A percentile compares a stretch with the other conserved stretches of the same genome.
Conservation (phyloP, 768 basidiomycete species). For the Cystobasidium ongulense region DNA sequence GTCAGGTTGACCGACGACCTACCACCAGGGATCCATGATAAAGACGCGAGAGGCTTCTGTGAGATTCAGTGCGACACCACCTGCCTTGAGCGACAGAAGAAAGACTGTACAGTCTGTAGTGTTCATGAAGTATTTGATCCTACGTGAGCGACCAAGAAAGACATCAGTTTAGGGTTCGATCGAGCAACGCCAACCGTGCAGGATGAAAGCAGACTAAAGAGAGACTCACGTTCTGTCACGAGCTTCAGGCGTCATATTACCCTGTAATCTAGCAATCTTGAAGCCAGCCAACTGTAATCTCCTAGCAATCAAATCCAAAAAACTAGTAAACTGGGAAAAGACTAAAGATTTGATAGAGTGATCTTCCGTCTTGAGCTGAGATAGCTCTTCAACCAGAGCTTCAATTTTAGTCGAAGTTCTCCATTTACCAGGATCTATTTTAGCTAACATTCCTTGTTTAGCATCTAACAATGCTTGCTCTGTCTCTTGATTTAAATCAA, state of each 20-base stretch:
- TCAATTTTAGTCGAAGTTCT: conserved; percentile 96
- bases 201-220: too few species aligned
- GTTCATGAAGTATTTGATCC: conserved; percentile 72
- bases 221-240: conserved; percentile 64
- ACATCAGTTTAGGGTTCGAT: not conserved
- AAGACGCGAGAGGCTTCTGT: conserved; percentile 52
- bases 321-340: conserved; percentile 90
- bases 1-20: conserved; percentile 45
- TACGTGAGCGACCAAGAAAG: not conserved
- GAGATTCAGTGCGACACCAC: conserved; percentile 82
- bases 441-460: conserved; percentile 86
- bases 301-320: conserved; percentile 86
- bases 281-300: conserved; percentile 87
- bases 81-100: conserved; percentile 84
- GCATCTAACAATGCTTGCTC: conserved; percentile 45
- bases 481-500: conserved; percentile 80
- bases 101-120: conserved; percentile 95
- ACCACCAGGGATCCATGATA: conserved; percentile 63
- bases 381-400: conserved; percentile 86
- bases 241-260: conserved; percentile 93
- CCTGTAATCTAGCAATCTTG: conserved; percentile 82
- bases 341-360: conserved; percentile 92
- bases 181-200: too few species aligned
- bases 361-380: conserved; percentile 71
- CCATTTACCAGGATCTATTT: conserved; percentile 80